Evolutionary conservation across 2,329 filamentous ascomycete species (phyloP).

Genomic region (Aspergillus chevalieri): DNA sequence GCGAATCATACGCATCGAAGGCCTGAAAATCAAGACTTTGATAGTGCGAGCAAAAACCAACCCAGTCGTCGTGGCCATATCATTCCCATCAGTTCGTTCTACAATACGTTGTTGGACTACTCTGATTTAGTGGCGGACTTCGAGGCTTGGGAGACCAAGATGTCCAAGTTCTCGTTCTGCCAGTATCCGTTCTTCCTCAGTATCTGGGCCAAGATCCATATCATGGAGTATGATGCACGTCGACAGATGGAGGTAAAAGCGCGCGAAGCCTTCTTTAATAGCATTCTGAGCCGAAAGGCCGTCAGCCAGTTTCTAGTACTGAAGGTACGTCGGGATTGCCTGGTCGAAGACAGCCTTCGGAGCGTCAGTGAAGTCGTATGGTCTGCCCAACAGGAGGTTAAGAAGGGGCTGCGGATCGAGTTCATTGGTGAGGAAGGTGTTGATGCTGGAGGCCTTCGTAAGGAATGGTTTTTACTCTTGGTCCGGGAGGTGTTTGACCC

Average conservation of each 20-base stretch:
- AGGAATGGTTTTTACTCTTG: slow-evolving; percentile 90
- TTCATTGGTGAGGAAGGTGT: slow-evolving; percentile 87
- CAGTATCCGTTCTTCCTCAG: slow-evolving; percentile 89
- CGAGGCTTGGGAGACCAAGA: slow-evolving; percentile 74
- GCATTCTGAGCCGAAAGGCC: slow-evolving; percentile 67
- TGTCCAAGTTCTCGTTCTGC: slow-evolving; percentile 75
- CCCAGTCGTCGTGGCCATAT: slow-evolving; percentile 56
- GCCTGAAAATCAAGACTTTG: slow-evolving; percentile 30
- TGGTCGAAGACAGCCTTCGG: slow-evolving; percentile 81
- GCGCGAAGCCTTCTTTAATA: slow-evolving; percentile 84
- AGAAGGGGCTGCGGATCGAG: slow-evolving; percentile 79
- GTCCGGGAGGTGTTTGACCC: slow-evolving; percentile 87
- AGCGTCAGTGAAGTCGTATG: slow-evolving; percentile 80
- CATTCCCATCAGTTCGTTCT: slow-evolving; percentile 76
- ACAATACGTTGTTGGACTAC: slow-evolving; percentile 79
- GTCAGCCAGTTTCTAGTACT: slow-evolving; percentile 74
- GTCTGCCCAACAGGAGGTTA: slow-evolving; percentile 74
- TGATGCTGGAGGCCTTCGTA: slow-evolving; percentile 80
- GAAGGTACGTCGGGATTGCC: slow-evolving; percentile 72
- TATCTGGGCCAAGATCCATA: slow-evolving; percentile 86
- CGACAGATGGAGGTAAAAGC: slow-evolving; percentile 87
- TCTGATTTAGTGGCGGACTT: slow-evolving; percentile 82
- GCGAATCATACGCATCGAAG: slow-evolving; percentile 61
- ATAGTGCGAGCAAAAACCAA: slow-evolving; percentile 36
- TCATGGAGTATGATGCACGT: slow-evolving; percentile 79